Base-by-base conservation (phyloP, 2,329 filamentous ascomycete genomes). In the Fusarium lyarnte region DNA sequence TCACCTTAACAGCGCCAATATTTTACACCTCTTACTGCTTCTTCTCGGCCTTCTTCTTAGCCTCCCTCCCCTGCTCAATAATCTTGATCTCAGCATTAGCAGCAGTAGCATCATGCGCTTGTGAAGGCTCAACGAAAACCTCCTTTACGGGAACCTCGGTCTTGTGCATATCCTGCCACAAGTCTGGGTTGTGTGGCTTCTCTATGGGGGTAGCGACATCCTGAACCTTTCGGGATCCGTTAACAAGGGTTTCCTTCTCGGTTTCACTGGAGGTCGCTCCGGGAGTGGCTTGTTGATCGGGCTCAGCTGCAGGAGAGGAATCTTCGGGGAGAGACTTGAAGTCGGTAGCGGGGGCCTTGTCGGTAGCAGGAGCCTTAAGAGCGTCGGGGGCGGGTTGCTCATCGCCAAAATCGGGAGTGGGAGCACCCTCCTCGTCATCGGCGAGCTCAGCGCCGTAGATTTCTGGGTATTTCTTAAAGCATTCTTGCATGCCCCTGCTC, bases 391-490 rank as follows among this genome's bases (percentile, higher is more conserved):
- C 29, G 14, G 74, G 66, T n/a, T 77, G 75, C 4, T 77, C 77
- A 31, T 78, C 81, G 39, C 79, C 79, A 52, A 71, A 75, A 13
- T 73, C 77, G 36, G 75, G 75, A 16, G 68, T 71, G 31, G 79
- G 80, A 17, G 78, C 79, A 25, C 79, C 82, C 36, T 83, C 82
- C 36, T 92, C 90, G 55, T 97, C 94, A 52, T 94, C 92, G 38
- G 93, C 91, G 23, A 98, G 86, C 81, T 98, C 95, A 46, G 92
- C 89, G 67, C 94, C 95, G 83, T 99, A 99, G 67, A 98, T 88
- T 46, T 98, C 96, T 25, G 96, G 96, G 82, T 98, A 93, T 81
- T 91, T 85, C 76, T 94, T 90, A 88, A 99, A 99, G 86, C 96
- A 99, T 78, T 95, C 92, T 85, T 98, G 96, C 96, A 99, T 99